A percentile compares a stretch with the other conserved stretches of the same genome.
phyloP scores from a whole-genome alignment of 1,139 yeast species.

The Kodamaea sp. region DNA sequence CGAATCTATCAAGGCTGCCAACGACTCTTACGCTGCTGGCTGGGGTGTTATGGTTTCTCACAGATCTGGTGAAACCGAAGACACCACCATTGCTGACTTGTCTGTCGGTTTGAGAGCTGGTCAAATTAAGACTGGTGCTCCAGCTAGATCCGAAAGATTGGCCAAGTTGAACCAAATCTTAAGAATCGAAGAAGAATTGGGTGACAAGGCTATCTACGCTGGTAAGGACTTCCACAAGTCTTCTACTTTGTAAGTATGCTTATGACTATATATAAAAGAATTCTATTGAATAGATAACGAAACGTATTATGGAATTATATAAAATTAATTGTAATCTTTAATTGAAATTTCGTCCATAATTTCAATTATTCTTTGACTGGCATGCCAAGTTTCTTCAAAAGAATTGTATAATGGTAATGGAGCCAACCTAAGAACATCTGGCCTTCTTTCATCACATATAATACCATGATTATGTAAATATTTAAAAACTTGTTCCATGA shows the following conservation, averaged over 20 bases:
- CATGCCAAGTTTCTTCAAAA: slow-evolving; percentile 56
- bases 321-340: too few species aligned
- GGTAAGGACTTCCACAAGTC: slow-evolving; percentile 78
- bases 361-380: slow-evolving; percentile 23
- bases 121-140: slow-evolving; percentile 99
- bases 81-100: slow-evolving; percentile 94
- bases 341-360: slow-evolving; percentile 32
- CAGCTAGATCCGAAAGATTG: slow-evolving; percentile 98
- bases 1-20: slow-evolving; percentile 91
- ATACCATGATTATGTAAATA: slow-evolving; percentile 57
- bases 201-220: slow-evolving; percentile 91
- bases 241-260: slow-evolving; percentile 13
- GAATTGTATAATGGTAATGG: slow-evolving; percentile 83
- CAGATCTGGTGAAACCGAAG: slow-evolving; percentile 99
- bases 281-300: slow-evolving; percentile 9
- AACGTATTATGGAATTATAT: slow-evolving; percentile 1
- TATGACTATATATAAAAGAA: not conserved
- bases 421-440: slow-evolving; percentile 80
- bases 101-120: slow-evolving; percentile 96
- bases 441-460: slow-evolving; percentile 84
- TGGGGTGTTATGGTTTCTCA: slow-evolving; percentile 99
- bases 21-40: slow-evolving; percentile 83
- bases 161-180: slow-evolving; percentile 95
- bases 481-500: slow-evolving; percentile 61
- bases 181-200: slow-evolving; percentile 96